Evolutionary conservation across 352 stramenopile genomes (phyloP).

Genomic region (Globisporangium camurandrum): DNA sequence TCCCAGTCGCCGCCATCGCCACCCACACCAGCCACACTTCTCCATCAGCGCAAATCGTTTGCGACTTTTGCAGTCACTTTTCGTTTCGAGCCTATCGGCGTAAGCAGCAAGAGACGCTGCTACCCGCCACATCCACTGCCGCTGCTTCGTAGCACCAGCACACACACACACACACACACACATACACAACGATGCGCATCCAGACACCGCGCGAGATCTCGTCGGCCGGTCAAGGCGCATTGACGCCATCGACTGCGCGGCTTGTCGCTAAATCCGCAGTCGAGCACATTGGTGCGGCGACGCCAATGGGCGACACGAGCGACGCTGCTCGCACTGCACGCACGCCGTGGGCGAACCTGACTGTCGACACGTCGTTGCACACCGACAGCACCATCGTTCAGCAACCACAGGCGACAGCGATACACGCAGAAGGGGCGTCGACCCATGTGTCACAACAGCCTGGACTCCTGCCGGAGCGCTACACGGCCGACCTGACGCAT

Average conservation of each 20-base stretch:
- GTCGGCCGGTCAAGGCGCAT: constrained; percentile 49
- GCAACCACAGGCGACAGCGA: constrained; percentile 14
- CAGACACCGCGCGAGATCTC: constrained; percentile 62
- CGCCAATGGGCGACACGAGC: constrained; percentile 5
- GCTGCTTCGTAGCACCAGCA: not conserved
- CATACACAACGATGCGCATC: not conserved
- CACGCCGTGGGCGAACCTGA: constrained; percentile 70
- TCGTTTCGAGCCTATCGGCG: not conserved
- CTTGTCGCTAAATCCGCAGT: constrained; percentile 40
- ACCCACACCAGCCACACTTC: not conserved
- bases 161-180: not conserved
- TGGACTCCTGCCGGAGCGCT: constrained; percentile 61
- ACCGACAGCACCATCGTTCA: constrained; percentile 1
- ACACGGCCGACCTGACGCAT: constrained; percentile 69
- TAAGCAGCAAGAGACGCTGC: too few relatives aligned
- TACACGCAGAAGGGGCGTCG: too few relatives aligned
- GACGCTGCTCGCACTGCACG: constrained; percentile 6
- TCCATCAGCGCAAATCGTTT: not conserved
- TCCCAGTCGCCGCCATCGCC: too few relatives aligned
- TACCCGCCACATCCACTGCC: not conserved
- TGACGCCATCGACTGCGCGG: constrained; percentile 55
- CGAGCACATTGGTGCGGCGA: constrained; percentile 14
- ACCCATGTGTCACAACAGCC: constrained; percentile 34
- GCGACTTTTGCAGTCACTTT: not conserved
- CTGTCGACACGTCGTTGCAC: constrained; percentile 46